Percentiles rank a stretch among this genome's conserved stretches.
Evolutionary conservation across 345 rosid genomes (phyloP).

Genomic region (Sapria himalayana): DNA sequence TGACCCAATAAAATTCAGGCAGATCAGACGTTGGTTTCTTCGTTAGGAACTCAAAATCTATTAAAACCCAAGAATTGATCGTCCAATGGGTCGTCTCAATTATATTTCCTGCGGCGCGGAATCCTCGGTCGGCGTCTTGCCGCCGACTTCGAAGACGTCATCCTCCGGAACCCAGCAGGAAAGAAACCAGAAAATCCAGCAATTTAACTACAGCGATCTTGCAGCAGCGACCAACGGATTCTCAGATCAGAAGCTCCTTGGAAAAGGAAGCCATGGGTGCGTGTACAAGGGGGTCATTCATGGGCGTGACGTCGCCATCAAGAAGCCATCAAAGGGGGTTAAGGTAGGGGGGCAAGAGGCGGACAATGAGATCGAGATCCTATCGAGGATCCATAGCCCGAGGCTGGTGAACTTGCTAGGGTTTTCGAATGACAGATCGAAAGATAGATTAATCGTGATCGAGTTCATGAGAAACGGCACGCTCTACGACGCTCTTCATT

Average conservation of each 20-base stretch:
- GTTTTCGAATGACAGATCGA: constrained; percentile 43
- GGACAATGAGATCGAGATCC: constrained; percentile 86
- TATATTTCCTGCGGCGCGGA: constrained; percentile 77
- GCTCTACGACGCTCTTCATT: constrained; percentile 70
- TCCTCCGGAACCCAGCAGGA: constrained; percentile 15
- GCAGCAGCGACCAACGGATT: constrained; percentile 90
- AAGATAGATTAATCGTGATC: constrained; percentile 62
- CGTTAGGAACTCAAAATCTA: no score
- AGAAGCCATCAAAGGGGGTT: constrained; percentile 47
- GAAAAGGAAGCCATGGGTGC: constrained; percentile 89
- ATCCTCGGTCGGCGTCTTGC: constrained; percentile 24
- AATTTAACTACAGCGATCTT: constrained; percentile 61
- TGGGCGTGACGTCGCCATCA: constrained; percentile 78
- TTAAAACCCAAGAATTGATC: no score
- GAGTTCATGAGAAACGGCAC: constrained; percentile 92
- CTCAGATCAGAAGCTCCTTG: constrained; percentile 53
- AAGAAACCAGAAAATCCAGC: constrained; percentile 58
- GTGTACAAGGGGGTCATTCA: constrained; percentile 83
- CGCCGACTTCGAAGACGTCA: constrained; percentile 15
- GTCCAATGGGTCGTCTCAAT: no score
- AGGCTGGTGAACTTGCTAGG: constrained; percentile 80
- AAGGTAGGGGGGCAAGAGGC: constrained; percentile 47
- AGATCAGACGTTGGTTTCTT: no score
- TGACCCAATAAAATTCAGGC: no score
- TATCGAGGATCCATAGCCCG: constrained; percentile 77